phyloP scores from a whole-genome alignment of 306 rosid genomes.

The Dryas alaskensis region DNA sequence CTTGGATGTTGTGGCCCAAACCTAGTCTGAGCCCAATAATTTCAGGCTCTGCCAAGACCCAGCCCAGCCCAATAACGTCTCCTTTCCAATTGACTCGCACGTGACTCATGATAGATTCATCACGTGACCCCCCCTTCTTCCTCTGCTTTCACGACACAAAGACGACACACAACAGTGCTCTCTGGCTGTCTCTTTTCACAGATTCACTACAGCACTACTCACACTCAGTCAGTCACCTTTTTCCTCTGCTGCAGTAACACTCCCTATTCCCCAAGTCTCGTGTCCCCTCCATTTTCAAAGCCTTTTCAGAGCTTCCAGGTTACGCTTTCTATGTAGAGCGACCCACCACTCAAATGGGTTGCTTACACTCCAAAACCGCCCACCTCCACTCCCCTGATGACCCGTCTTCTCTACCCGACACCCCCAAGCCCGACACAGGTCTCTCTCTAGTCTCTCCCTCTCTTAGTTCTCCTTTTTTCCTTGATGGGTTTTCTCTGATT shows the following conservation, averaged over 20 bases:
- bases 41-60: no score
- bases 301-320: background rate
- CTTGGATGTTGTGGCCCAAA: no score
- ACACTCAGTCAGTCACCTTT: background rate
- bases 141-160: slow-evolving; percentile 14
- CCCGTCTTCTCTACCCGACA: slow-evolving; percentile 44
- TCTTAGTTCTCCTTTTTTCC: background rate
- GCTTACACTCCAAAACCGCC: slow-evolving; percentile 65
- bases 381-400: slow-evolving; percentile 65
- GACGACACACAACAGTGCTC: slow-evolving; percentile 5
- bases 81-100: slow-evolving; percentile 26
- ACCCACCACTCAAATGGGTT: slow-evolving; percentile 42
- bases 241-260: slow-evolving; percentile 9
- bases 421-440: slow-evolving; percentile 67
- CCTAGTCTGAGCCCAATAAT: no score
- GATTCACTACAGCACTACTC: background rate
- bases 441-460: slow-evolving; percentile 5
- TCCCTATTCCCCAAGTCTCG: background rate
- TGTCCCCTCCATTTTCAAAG: background rate
- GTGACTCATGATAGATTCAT: slow-evolving; percentile 42
- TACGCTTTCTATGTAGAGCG: background rate
- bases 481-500: slow-evolving; percentile 1
- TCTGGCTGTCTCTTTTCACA: slow-evolving; percentile 2
- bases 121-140: slow-evolving; percentile 40
- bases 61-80: no score